Percentiles rank a stretch among this genome's conserved stretches.
Conservation (phyloP, 441 rosid species). For the Gossypium trilobum region DNA sequence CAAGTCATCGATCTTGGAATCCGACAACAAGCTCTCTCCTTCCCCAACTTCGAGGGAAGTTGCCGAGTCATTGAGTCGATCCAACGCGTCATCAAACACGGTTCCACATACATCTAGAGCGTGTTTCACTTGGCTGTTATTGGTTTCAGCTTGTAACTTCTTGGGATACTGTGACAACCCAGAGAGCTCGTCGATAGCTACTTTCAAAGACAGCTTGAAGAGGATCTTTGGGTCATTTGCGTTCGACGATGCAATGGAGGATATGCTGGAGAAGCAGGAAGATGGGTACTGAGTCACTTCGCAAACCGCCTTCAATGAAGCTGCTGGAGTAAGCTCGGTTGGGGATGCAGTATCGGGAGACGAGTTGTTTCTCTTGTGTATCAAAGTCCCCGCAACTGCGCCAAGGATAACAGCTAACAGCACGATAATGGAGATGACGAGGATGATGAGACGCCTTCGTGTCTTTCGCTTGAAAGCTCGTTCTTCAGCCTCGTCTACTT, state of each 20-base stretch:
- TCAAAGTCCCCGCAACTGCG: conserved; percentile 41
- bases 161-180: conserved; percentile 35
- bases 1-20: conserved; percentile 35
- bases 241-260: conserved; percentile 40
- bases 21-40: conserved; percentile 21
- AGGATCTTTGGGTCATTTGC: conserved; percentile 52
- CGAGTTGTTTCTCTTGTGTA: conserved; percentile 26
- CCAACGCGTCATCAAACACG: conserved; percentile 58
- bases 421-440: conserved; percentile 32
- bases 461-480: conserved; percentile 48
- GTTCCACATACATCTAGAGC: conserved; percentile 48
- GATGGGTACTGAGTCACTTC: conserved; percentile 54
- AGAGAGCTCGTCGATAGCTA: conserved; percentile 45
- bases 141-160: conserved; percentile 22
- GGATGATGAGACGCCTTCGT: conserved; percentile 42
- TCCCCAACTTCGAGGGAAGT: conserved; percentile 32
- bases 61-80: conserved; percentile 48
- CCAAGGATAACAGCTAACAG: conserved; percentile 41
- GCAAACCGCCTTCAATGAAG: conserved; percentile 58
- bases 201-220: conserved; percentile 58
- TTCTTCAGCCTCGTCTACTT: conserved; percentile 57
- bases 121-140: conserved; percentile 23
- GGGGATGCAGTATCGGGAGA: conserved; percentile 22
- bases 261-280: conserved; percentile 57
- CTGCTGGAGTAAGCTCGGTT: conserved; percentile 46